Conservation (phyloP, 257 asterid species). For the Solanum paucissectum region DNA sequence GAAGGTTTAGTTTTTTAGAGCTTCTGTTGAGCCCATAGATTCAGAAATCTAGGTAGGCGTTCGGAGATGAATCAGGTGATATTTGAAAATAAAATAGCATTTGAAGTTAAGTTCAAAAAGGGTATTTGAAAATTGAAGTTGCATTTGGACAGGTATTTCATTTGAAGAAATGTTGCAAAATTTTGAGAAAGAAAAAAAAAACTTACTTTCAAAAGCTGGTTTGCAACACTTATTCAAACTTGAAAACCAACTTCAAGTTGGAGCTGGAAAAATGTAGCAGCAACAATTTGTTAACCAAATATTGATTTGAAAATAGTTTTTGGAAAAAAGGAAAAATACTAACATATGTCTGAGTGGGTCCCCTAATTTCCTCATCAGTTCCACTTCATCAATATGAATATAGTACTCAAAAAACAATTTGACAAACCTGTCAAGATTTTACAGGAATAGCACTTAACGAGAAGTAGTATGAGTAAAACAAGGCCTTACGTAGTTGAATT, state of each 20-base stretch:
- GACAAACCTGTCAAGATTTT: background rate
- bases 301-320: background rate
- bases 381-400: background rate
- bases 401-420: background rate
- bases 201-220: background rate
- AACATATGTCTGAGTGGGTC: background rate
- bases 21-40: background rate
- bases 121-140: background rate
- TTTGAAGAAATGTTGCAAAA: background rate
- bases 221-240: background rate
- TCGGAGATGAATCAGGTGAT: background rate
- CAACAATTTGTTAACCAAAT: background rate
- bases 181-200: background rate
- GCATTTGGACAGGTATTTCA: background rate
- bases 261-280: background rate
- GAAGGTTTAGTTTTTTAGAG: background rate
- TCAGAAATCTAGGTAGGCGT: background rate
- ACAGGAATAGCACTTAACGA: background rate
- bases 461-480: constrained; percentile 5
- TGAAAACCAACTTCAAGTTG: background rate
- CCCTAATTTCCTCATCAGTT: background rate
- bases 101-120: background rate
- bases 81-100: background rate
- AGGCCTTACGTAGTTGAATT: constrained; percentile 93
- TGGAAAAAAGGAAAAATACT: background rate